Base-by-base conservation (phyloP, 1,284 basidiomycete species). In the Ceratobasidium sp. region DNA sequence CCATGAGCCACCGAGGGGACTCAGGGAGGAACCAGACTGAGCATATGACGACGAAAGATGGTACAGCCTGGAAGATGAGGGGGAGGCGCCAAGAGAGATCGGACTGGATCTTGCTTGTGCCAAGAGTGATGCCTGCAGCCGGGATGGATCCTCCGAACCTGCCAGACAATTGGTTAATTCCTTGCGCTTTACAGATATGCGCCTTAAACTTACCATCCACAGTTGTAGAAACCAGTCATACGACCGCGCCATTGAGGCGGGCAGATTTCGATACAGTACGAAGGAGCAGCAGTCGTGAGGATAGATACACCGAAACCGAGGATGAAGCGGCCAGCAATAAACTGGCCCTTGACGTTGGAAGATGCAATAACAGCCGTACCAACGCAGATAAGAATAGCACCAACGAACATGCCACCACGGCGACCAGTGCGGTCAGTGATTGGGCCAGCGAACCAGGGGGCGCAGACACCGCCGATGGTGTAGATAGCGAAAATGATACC, bases 211-310 rank as follows among this genome's bases (percentile, higher is more conserved):
- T 82, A 76, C 84, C 82, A 79, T 80, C 83, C 75, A 87, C 88
- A 76, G 86, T 86, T 82, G 83, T 81, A 88, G 84, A 88, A 81
- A 76, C 87, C 89, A 28, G 88, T 89, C 80, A 89, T 83, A 33
- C 88, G 85, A 69, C 89, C 89, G 79, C 90, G 85, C 90, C 89
- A 91, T 82, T 90, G 89, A 20, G 89, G 89, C 49, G 89, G 89
- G 11, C 88, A 86, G 83, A 91, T 88, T 80, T 90, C 86, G 68
- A 85, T 83, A 33, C 83, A 84, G 81, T 87, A 87, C 10, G 85
- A 83, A 6, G 88, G 88, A 8, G 88, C 88, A 10, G 88, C 88
- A 26, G 86, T 87, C 13, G 87, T 86, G 5, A 85, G 84, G 64
- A 88, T 68, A 6, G 77, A 68, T n/a, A 81, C 79, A 15, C 83